Evolutionary conservation across 2,329 filamentous ascomycete species (phyloP).

Genomic region (Thermoascus crustaceus): DNA sequence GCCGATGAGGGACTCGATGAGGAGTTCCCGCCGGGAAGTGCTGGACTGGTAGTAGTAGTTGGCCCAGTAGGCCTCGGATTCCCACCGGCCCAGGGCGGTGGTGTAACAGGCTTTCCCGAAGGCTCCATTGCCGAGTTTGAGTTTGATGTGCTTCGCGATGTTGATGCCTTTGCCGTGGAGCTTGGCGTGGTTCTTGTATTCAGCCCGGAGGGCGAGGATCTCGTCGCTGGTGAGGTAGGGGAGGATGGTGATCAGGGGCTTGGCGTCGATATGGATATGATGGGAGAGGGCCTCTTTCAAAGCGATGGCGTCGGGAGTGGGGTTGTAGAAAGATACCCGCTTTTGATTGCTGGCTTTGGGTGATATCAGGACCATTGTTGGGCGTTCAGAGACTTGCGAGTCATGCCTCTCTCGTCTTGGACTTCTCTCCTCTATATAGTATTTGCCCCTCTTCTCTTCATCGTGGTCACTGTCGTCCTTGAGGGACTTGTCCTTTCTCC

Average conservation of each 20-base stretch:
- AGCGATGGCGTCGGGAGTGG: conserved; percentile 65
- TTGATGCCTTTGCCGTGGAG: conserved; percentile 42
- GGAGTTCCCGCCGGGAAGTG: conserved; percentile 72
- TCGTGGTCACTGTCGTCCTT: conserved; percentile 12
- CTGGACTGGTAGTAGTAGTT: conserved; percentile 96
- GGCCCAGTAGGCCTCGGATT: conserved; percentile 93
- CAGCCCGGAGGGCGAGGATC: conserved; percentile 71
- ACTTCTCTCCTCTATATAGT: conserved; percentile 8
- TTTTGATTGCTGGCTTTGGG: conserved; percentile 40
- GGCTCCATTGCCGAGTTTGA: conserved; percentile 40
- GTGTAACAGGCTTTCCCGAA: conserved; percentile 90
- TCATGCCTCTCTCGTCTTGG: conserved; percentile 19
- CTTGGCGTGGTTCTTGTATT: conserved; percentile 88
- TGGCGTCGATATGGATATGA: conserved; percentile 58
- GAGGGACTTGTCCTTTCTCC: conserved; percentile 9
- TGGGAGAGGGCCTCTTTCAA: conserved; percentile 67
- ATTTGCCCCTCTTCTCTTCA: conserved; percentile 23
- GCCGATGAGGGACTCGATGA: conserved; percentile 91
- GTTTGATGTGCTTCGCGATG: conserved; percentile 44
- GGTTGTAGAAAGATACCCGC: conserved; percentile 75
- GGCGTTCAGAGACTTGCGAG: conserved; percentile 19
- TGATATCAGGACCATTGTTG: conserved; percentile 35
- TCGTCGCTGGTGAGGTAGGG: conserved; percentile 80
- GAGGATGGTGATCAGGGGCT: conserved; percentile 71
- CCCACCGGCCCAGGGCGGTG: conserved; percentile 80